A percentile compares a stretch with the other conserved stretches of the same genome.
phyloP scores from a whole-genome alignment of 768 basidiomycete genomes.

The Clitopilus passeckerianus region DNA sequence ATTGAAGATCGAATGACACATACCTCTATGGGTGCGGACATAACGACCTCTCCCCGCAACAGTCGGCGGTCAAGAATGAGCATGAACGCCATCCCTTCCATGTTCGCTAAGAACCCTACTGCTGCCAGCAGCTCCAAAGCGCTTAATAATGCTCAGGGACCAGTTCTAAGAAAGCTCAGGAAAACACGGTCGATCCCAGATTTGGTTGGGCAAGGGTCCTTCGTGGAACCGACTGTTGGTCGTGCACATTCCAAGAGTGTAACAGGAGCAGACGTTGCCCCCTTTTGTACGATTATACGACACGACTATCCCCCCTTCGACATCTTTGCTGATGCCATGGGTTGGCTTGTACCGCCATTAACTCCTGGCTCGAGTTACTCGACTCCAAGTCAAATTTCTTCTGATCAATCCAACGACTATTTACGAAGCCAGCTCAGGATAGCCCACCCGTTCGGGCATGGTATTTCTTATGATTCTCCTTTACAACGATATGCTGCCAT shows the following conservation, averaged over 20 bases:
- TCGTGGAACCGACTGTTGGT: slow-evolving; percentile 26
- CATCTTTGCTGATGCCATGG: slow-evolving; percentile 63
- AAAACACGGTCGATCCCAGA: slow-evolving; percentile 78
- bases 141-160: slow-evolving; percentile 19
- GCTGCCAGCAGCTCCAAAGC: slow-evolving; percentile 21
- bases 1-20: slow-evolving; percentile 39
- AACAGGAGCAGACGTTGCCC: slow-evolving; percentile 61
- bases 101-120: slow-evolving; percentile 37
- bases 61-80: slow-evolving; percentile 66
- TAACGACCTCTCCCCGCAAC: slow-evolving; percentile 33
- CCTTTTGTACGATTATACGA: slow-evolving; percentile 23
- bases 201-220: slow-evolving; percentile 16
- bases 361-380: slow-evolving; percentile 35
- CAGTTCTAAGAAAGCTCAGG: slow-evolving; percentile 48
- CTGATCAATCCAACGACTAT: slow-evolving; percentile 16
- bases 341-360: slow-evolving; percentile 35
- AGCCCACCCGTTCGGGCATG: slow-evolving; percentile 57
- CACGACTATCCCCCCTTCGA: slow-evolving; percentile 33
- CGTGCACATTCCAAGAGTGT: slow-evolving; percentile 78
- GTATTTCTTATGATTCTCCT: slow-evolving; percentile 59
- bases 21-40: slow-evolving; percentile 26
- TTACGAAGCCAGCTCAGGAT: slow-evolving; percentile 24
- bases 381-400: slow-evolving; percentile 22
- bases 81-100: slow-evolving; percentile 50
- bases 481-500: slow-evolving; percentile 37